Percentiles rank a stretch among this genome's conserved stretches.
Conservation (phyloP, 23 red algal species). For the Cyanidium caldarium region DNA sequence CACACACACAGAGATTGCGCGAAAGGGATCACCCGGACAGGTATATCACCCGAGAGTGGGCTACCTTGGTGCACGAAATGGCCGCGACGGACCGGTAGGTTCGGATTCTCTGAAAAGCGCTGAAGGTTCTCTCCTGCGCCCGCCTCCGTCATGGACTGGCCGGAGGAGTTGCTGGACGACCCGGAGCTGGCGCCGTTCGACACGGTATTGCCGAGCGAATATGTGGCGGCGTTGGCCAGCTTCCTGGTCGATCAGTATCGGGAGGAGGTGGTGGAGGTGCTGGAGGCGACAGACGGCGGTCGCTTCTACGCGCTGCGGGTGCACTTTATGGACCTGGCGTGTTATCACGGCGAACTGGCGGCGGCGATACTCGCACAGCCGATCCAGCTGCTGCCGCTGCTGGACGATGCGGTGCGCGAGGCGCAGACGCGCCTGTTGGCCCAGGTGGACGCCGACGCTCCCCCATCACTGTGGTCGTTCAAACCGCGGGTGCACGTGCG, state of each 20-base stretch:
- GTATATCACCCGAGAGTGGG: too few relatives aligned
- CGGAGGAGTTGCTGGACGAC: too few relatives aligned
- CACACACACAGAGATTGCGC: too few relatives aligned
- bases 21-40: too few relatives aligned
- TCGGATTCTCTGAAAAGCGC: too few relatives aligned
- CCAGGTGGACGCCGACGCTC: neutral
- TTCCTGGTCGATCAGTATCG: neutral
- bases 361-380: slow-evolving; percentile 23
- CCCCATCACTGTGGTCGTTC: slow-evolving; percentile 11
- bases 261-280: neutral
- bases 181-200: too few relatives aligned
- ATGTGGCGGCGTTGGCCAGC: neutral
- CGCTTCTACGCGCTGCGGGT: neutral
- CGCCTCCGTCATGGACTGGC: too few relatives aligned
- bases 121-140: too few relatives aligned
- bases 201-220: too few relatives aligned
- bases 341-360: slow-evolving; percentile 1
- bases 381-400: slow-evolving; percentile 14
- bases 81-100: too few relatives aligned
- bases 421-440: neutral
- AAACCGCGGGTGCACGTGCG: slow-evolving; percentile 55
- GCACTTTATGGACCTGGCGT: slow-evolving; percentile 1
- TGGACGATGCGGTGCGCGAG: slow-evolving; percentile 27
- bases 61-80: too few relatives aligned
- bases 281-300: neutral